Conservation (phyloP, 2,329 filamentous ascomycete genomes). For the Aspergillus sp. region DNA sequence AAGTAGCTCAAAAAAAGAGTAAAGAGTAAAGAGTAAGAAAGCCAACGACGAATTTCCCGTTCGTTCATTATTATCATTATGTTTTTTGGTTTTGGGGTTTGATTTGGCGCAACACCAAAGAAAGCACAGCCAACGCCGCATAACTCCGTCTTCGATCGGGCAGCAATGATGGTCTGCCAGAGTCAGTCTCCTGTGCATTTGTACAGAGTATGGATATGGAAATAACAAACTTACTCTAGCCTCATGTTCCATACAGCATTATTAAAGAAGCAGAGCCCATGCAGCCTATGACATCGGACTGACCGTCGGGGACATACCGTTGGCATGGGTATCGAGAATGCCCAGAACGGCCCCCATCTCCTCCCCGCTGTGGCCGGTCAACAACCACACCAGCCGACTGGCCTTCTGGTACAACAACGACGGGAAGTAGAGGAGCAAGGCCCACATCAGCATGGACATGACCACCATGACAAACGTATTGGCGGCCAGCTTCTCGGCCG, state of each 20-base stretch:
- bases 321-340: slow-evolving; percentile 18
- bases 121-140: too few relatives aligned
- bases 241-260: neutral
- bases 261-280: neutral
- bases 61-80: too few relatives aligned
- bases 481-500: slow-evolving; percentile 35
- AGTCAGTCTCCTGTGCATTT: too few relatives aligned
- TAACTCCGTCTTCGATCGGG: too few relatives aligned
- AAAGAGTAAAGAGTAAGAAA: too few relatives aligned
- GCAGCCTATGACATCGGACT: neutral
- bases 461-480: slow-evolving; percentile 33
- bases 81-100: too few relatives aligned
- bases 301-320: slow-evolving; percentile 10
- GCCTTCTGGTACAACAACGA: slow-evolving; percentile 30
- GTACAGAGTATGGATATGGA: too few relatives aligned
- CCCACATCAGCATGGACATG: slow-evolving; percentile 29
- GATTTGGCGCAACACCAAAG: too few relatives aligned
- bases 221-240: too few relatives aligned
- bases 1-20: too few relatives aligned
- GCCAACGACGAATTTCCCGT: too few relatives aligned
- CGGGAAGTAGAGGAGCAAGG: slow-evolving; percentile 30
- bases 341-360: slow-evolving; percentile 21
- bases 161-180: neutral
- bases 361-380: slow-evolving; percentile 29
- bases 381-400: slow-evolving; percentile 27